phyloP scores from a whole-genome alignment of 2,329 filamentous ascomycete genomes.

The Hypoxylon sp. region DNA sequence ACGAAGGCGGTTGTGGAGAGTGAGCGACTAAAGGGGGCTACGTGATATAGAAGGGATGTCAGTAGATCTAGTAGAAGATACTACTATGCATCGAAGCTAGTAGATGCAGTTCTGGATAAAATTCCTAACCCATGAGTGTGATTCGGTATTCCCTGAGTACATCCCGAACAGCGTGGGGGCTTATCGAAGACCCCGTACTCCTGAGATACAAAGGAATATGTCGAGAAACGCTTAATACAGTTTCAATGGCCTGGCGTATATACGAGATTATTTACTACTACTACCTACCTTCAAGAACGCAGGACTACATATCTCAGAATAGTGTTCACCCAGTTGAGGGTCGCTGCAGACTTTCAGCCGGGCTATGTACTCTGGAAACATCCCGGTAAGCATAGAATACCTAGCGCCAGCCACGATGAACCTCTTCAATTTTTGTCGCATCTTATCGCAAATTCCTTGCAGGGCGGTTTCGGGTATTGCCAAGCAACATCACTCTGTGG shows the following conservation, averaged over 20 bases:
- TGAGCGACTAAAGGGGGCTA: constrained; percentile 16
- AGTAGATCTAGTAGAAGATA: neutral
- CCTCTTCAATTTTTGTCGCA: neutral
- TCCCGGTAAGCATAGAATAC: neutral
- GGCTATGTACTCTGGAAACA: neutral
- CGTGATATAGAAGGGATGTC: neutral
- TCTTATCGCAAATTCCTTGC: constrained; percentile 4
- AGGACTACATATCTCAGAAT: too few species aligned
- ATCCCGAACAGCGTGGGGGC: neutral
- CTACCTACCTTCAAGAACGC: too few species aligned
- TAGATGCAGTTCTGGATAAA: neutral
- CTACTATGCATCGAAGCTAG: neutral
- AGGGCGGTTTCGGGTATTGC: constrained; percentile 16
- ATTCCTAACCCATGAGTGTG: neutral
- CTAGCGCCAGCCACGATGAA: neutral
- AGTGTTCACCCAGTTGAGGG: neutral
- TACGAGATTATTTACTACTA: too few species aligned
- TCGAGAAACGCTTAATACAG: neutral
- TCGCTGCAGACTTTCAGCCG: neutral
- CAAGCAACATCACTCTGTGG: constrained; percentile 22
- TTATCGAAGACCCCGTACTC: neutral
- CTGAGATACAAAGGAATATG: neutral
- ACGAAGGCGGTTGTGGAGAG: constrained; percentile 32
- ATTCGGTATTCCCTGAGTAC: neutral
- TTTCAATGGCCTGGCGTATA: too few species aligned